Evolutionary conservation across 2,329 filamentous ascomycete genomes (phyloP), one percentile per base, ranked within the genome.

Genomic region (Penicillium sp.): DNA sequence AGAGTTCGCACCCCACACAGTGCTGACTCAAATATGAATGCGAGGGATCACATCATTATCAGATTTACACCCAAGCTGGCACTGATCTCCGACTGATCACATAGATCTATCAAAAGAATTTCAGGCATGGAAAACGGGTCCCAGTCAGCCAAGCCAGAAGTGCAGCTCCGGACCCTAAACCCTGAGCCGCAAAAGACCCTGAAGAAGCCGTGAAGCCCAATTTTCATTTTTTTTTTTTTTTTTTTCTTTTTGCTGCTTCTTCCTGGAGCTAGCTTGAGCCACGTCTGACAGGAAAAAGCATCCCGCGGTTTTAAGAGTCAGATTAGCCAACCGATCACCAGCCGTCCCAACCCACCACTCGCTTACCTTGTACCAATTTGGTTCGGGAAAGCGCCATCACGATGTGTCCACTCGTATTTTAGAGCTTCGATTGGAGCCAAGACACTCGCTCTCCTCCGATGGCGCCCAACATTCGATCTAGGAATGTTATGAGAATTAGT

Each of bases 361-460:
- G 63, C 64, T 64, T 64, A 62, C 57, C 33, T 58, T 60, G 46
- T 41, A 65, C 60, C 27, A 49, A 57, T 60, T 55, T 10, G 52
- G 61, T n/a, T 21, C 50, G 33, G n/a, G 27, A 22, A 10, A 43
- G 27, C 57, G 60, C 60, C 60, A 59, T 58, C 45, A 33, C 44
- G 50, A 55, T 57, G 59, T 50, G 53, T 52, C 24, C 31, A 44
- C 56, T 62, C 62, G 63, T 65, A 63, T 63, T 49, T 22, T 43
- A 53, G 52, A 45, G 37, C n/a, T 50, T 14, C 43, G 27, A 53
- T 56, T 57, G 58, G 39, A 33, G 50, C 39, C 50, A 35, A 44
- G 37, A 44, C 39, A 26, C 46, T 39, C 33, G 33, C 33, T 29
- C 35, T n/a, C 33, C 14, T 43, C 41, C 35, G 37, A 53, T 57